Evolutionary conservation across 768 basidiomycete species (phyloP).

Genomic region (Trametes gibbosa): DNA sequence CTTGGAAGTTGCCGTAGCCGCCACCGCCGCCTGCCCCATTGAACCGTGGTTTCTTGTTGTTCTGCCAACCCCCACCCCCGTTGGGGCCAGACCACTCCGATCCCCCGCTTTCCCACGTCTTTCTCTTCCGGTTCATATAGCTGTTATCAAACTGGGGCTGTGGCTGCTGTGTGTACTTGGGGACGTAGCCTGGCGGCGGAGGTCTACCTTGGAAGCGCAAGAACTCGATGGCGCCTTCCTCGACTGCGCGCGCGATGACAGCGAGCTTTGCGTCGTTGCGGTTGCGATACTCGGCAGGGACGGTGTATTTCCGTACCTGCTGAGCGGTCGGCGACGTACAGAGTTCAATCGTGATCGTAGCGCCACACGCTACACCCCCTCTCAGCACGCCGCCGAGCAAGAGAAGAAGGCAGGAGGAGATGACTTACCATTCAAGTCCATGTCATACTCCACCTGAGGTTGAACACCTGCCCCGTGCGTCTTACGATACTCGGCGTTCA

Average conservation of each 20-base stretch:
- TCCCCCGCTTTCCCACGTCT: constrained; percentile 9
- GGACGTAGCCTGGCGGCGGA: constrained; percentile 40
- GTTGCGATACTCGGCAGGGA: constrained; percentile 48
- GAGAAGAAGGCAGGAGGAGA: neutral
- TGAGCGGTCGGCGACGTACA: constrained; percentile 31
- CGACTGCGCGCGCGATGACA: constrained; percentile 49
- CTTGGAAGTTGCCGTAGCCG: neutral
- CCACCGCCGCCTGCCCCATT: neutral
- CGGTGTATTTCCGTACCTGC: constrained; percentile 44
- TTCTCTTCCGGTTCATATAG: constrained; percentile 9
- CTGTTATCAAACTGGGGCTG: neutral
- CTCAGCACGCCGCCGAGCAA: constrained; percentile 4
- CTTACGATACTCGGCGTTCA: constrained; percentile 46
- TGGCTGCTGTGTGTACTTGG: constrained; percentile 2
- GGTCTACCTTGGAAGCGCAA: constrained; percentile 50
- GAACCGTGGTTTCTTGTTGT: constrained; percentile 8
- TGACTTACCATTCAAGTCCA: constrained; percentile 51
- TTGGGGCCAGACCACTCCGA: neutral
- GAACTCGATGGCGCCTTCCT: constrained; percentile 57
- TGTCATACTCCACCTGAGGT: constrained; percentile 40
- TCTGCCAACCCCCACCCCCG: neutral
- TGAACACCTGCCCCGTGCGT: constrained; percentile 35
- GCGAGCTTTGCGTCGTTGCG: constrained; percentile 64
- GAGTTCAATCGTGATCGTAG: constrained; percentile 44
- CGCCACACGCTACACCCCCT: constrained; percentile 50